Base-by-base conservation (phyloP, 2,329 filamentous ascomycete genomes). In the Colletotrichum sublineola region DNA sequence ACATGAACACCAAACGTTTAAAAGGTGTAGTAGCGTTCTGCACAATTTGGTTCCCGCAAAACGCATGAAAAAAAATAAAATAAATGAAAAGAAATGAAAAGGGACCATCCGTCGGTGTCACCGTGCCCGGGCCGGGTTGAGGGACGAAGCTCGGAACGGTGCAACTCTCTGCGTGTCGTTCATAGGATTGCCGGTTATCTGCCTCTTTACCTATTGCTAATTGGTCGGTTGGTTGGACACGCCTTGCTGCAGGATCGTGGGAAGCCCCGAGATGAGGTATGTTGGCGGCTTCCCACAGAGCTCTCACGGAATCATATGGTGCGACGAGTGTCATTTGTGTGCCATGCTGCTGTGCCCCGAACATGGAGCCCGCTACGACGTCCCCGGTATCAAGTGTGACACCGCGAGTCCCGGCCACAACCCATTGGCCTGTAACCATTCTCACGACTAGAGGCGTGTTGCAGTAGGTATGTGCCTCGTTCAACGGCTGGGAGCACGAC, bases 241-340 rank as follows among this genome's bases (percentile, higher is more conserved):
- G 72, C 64, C 64, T 72, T 68, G 71, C 73, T 74, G 73, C 73
- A 75, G 73, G 73, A 75, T 75, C 73, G 71, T 68, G 60, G 62
- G 57, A 44, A 72, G 72, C 65, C 66, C 67, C 42, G 67, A 75
- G 67, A 75, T 75, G 71, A 73, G 50, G 71, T 57, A 73, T 67
- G 56, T 56, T 40, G 50, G 33, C 62, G 71, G 71, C 71, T 62
- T 33, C 52, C 56, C 40, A 58, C 71, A 73, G 71, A 38, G 62
- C 58, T 63, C 38, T 61, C 56, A 67, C 48, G 57, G 50, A 71
- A 46, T 58, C 36, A n/a, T 29, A 57, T 31, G 29, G 61, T 66
- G 56, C 44, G 36, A 73, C 60, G 15, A 31, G 3, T 46, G 52
- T 40, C 58, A 62, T 73, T 61, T 67, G 44, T 36, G 53, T 64